Percentiles rank a stretch among this genome's conserved stretches.
phyloP scores from a whole-genome alignment of 2,329 filamentous ascomycete species.

The Keithomyces neogunnii region DNA sequence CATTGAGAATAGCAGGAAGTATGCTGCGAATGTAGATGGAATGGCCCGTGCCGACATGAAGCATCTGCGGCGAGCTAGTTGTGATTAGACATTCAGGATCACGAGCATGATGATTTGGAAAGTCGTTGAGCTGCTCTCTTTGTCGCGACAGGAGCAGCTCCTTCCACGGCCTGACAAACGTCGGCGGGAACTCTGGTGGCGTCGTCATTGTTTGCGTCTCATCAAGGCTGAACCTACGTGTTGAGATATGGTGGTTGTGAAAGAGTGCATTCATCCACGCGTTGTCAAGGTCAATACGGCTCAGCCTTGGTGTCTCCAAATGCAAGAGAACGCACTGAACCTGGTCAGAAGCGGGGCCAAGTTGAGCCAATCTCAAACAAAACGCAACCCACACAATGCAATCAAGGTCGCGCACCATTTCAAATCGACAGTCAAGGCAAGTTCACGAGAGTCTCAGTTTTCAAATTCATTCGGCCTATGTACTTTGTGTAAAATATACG shows the following conservation, averaged over 20 bases:
- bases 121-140: constrained; percentile 28
- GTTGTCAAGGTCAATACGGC: too few relatives aligned
- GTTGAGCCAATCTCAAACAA: too few relatives aligned
- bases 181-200: constrained; percentile 22
- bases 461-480: too few relatives aligned
- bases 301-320: too few relatives aligned
- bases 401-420: too few relatives aligned
- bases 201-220: constrained; percentile 3
- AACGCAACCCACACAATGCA: too few relatives aligned
- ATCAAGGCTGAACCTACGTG: not conserved
- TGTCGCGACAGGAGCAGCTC: constrained; percentile 22
- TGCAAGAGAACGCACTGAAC: too few relatives aligned
- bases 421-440: too few relatives aligned
- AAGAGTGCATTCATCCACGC: not conserved
- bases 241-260: not conserved
- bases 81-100: constrained; percentile 39
- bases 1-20: constrained; percentile 51
- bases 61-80: constrained; percentile 35
- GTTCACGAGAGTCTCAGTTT: not conserved
- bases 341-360: too few relatives aligned
- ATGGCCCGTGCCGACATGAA: constrained; percentile 50
- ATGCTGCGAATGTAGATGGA: constrained; percentile 47
- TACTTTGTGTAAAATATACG: too few relatives aligned
- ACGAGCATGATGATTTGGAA: constrained; percentile 39
- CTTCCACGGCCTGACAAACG: constrained; percentile 30